Conservation (phyloP, 495 filamentous ascomycete species). For the Hypoxylon crocopeplum region DNA sequence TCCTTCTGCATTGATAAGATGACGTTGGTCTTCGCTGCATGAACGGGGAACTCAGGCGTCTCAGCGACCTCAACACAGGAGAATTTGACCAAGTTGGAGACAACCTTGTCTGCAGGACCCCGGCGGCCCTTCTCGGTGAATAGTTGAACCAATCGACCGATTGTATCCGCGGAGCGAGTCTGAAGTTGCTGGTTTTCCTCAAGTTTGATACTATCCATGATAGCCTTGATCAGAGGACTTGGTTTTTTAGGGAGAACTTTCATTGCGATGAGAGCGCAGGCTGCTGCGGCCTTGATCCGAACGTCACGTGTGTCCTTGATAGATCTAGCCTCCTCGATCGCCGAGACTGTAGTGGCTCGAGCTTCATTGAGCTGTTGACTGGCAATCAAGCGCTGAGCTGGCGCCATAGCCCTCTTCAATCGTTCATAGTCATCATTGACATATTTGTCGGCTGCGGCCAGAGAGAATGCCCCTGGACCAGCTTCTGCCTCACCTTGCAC, state of each 20-base stretch:
- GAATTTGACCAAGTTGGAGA: conserved; percentile 92
- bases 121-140: conserved; percentile 78
- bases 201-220: conserved; percentile 97
- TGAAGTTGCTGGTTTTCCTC: conserved; percentile 94
- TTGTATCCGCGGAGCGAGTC: conserved; percentile 81
- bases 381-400: conserved; percentile 82
- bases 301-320: conserved; percentile 84
- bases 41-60: conserved; percentile 89
- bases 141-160: conserved; percentile 82
- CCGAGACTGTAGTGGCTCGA: conserved; percentile 66
- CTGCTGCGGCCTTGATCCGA: conserved; percentile 84
- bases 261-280: conserved; percentile 86
- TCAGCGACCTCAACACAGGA: conserved; percentile 96
- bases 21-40: conserved; percentile 72
- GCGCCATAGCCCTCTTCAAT: conserved; percentile 81
- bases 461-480: conserved; percentile 87
- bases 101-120: conserved; percentile 89
- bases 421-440: conserved; percentile 82
- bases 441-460: conserved; percentile 85
- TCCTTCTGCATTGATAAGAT: conserved; percentile 95
- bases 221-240: conserved; percentile 84
- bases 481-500: conserved; percentile 92
- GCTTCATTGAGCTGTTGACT: conserved; percentile 77
- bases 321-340: conserved; percentile 77
- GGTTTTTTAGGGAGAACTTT: conserved; percentile 89